Evolutionary conservation across 495 filamentous ascomycete genomes (phyloP).

Genomic region (Geoglossum glabrum): DNA sequence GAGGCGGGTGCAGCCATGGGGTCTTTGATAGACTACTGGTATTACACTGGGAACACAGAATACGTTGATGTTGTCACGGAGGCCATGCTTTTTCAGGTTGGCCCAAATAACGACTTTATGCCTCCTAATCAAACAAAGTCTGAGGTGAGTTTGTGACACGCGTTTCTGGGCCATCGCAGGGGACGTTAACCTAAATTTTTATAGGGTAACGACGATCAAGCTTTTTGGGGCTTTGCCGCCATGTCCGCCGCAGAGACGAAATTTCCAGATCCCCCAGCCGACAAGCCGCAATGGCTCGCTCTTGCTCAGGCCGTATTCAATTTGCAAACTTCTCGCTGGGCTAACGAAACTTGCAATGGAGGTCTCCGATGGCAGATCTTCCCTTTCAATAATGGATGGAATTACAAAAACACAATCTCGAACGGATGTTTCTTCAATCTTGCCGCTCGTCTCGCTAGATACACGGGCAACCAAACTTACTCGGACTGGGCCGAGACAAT

Average conservation of each 20-base stretch:
- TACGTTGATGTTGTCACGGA: conserved; percentile 35
- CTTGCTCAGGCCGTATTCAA: conserved; percentile 72
- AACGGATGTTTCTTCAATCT: conserved; percentile 54
- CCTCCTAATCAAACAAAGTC: conserved; percentile 38
- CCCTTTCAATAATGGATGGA: conserved; percentile 22
- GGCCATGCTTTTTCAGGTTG: conserved; percentile 40
- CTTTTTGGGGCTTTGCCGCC: conserved; percentile 47
- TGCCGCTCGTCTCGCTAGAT: conserved; percentile 46
- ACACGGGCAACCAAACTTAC: conserved; percentile 51
- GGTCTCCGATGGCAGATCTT: conserved; percentile 32
- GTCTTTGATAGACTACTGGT: conserved; percentile 50
- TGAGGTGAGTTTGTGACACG: conserved; percentile 14
- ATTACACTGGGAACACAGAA: conserved; percentile 37
- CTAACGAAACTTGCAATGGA: conserved; percentile 23
- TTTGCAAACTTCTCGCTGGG: conserved; percentile 41
- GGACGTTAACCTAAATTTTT: not conserved
- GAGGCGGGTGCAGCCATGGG: conserved; percentile 48
- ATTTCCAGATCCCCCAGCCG: conserved; percentile 33
- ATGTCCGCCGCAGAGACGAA: conserved; percentile 46
- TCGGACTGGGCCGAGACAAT: conserved; percentile 46
- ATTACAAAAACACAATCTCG: conserved; percentile 45
- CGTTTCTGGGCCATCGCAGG: not conserved
- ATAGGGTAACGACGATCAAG: conserved; percentile 48
- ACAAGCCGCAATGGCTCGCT: conserved; percentile 50
- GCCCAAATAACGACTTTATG: conserved; percentile 36